Conservation (phyloP, 2,329 filamentous ascomycete genomes). For the Keithomyces neogunnii region DNA sequence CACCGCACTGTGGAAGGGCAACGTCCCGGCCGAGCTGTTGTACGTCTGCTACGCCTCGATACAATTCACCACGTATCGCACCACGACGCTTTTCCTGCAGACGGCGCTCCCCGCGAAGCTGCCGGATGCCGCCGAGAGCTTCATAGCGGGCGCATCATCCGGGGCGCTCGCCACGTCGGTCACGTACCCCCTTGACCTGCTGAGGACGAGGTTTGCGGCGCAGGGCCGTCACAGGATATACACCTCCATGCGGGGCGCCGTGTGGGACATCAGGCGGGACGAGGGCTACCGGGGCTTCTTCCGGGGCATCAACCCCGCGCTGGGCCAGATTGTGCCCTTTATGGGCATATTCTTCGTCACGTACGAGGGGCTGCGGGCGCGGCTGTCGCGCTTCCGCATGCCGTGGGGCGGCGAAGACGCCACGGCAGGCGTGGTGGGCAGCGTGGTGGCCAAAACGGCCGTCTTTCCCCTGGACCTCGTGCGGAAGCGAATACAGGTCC, state of each 20-base stretch:
- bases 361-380: slow-evolving; percentile 68
- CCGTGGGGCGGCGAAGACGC: slow-evolving; percentile 77
- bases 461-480: slow-evolving; percentile 93
- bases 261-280: slow-evolving; percentile 62
- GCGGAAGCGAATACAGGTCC: slow-evolving; percentile 87
- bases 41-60: slow-evolving; percentile 85
- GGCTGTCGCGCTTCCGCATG: slow-evolving; percentile 45
- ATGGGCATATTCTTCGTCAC: slow-evolving; percentile 95
- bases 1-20: slow-evolving; percentile 91
- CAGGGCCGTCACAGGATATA: slow-evolving; percentile 81
- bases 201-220: slow-evolving; percentile 93
- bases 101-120: slow-evolving; percentile 36
- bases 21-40: slow-evolving; percentile 88
- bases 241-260: slow-evolving; percentile 55
- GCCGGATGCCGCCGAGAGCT: slow-evolving; percentile 64
- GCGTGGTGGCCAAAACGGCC: slow-evolving; percentile 74
- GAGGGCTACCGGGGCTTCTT: slow-evolving; percentile 82
- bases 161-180: slow-evolving; percentile 73
- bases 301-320: slow-evolving; percentile 70
- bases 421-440: slow-evolving; percentile 70
- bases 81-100: slow-evolving; percentile 59
- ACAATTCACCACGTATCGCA: slow-evolving; percentile 86
- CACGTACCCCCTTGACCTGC: slow-evolving; percentile 88
- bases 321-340: slow-evolving; percentile 85
- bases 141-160: slow-evolving; percentile 73